These are phyloP conservation scores for Phoenix dactylifera DNA, from an alignment of 176 grass and related monocot species.

Conservation along the genomic window DNA sequence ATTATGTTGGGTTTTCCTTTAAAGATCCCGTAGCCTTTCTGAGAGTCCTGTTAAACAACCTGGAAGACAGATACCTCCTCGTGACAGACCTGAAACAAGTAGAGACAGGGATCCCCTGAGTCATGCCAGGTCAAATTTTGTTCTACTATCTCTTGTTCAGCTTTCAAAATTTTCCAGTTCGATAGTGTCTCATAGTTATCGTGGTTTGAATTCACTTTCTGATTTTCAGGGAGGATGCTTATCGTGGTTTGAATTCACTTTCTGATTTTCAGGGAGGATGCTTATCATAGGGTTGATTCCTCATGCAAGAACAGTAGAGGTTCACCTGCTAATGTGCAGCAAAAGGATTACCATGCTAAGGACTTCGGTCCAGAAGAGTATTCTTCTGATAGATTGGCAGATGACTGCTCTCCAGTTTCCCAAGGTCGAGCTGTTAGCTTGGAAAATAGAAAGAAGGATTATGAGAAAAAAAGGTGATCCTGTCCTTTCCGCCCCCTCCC, in stretches of 20 bases:
- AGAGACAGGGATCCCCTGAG: conserved; percentile 38
- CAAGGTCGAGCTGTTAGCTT: not conserved
- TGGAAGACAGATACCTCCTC: conserved; percentile 26
- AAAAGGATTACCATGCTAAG: conserved; percentile 18
- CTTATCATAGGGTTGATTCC: conserved; percentile 28
- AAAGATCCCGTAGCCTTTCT: conserved; percentile 15
- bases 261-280: conserved; percentile 29
- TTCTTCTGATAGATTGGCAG: conserved; percentile 18
- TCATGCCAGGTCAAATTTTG: conserved; percentile 41
- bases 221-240: conserved; percentile 29
- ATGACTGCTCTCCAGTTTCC: not conserved
- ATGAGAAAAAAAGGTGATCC: conserved; percentile 23
- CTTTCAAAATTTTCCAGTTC: conserved; percentile 2
- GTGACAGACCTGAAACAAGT: conserved; percentile 34
- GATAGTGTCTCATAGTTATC: not conserved
- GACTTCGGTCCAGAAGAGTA: conserved; percentile 28
- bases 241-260: conserved; percentile 4
- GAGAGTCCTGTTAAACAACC: conserved; percentile 38
- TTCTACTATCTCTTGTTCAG: conserved; percentile 8
- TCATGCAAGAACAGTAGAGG: conserved; percentile 50
- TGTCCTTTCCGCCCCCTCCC: not conserved
- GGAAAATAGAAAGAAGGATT: not conserved
- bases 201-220: conserved; percentile 1
- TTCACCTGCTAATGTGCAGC: conserved; percentile 16
- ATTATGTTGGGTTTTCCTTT: not conserved